Percentiles rank a stretch among this genome's conserved stretches.
phyloP scores from a whole-genome alignment of 176 grass and related monocot genomes.

The Carex pumila region DNA sequence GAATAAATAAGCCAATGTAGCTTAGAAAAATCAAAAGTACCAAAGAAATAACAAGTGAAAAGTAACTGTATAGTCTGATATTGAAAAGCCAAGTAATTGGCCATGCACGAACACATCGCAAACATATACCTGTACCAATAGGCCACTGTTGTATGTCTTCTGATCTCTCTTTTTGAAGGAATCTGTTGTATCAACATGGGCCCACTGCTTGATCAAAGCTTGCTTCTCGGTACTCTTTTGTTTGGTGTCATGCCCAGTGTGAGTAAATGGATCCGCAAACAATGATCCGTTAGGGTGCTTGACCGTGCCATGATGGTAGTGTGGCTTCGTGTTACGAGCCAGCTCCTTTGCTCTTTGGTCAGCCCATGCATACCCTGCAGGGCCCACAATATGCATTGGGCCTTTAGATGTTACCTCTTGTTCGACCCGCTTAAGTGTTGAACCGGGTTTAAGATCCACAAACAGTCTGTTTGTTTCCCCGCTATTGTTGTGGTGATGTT shows the following conservation, averaged over 20 bases:
- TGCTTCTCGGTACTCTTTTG: conserved; percentile 50
- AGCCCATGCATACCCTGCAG: conserved; percentile 18
- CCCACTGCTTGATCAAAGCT: conserved; percentile 65
- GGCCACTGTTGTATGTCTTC: conserved; percentile 15
- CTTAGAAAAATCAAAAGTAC: background rate
- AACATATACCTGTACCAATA: conserved; percentile 20
- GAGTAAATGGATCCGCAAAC: conserved; percentile 61
- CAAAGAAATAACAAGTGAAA: background rate
- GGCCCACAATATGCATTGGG: background rate
- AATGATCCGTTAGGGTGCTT: conserved; percentile 45
- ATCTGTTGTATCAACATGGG: conserved; percentile 37
- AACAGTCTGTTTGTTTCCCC: conserved; percentile 27
- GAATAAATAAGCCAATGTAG: background rate
- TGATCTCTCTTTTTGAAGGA: conserved; percentile 30
- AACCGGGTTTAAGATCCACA: conserved; percentile 35
- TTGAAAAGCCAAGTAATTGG: conserved; percentile 21
- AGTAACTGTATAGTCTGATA: conserved; percentile 18
- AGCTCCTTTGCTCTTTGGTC: conserved; percentile 20
- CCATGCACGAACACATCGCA: background rate
- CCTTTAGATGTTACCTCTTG: background rate
- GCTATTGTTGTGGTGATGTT: conserved; percentile 13
- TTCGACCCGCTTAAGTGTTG: conserved; percentile 28
- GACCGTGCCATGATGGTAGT: conserved; percentile 26
- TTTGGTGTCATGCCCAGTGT: conserved; percentile 3
- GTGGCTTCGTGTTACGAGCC: conserved; percentile 13